Evolutionary conservation across 1,284 basidiomycete species (phyloP).

Genomic region (Polyporus tsugae): DNA sequence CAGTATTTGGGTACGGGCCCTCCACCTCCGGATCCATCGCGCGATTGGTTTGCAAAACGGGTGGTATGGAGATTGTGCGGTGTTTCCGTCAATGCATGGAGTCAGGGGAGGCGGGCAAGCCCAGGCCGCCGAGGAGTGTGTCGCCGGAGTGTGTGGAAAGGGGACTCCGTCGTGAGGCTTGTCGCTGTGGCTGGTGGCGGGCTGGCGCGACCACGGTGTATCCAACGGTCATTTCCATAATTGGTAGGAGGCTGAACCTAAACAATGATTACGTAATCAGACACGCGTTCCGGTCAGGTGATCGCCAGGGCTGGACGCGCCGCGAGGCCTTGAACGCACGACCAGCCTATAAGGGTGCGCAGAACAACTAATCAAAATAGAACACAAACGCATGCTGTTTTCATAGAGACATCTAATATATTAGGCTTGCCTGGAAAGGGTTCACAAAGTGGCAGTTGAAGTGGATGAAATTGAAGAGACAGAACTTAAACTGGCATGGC

Average conservation of each 20-base stretch:
- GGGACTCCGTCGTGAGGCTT: conserved; percentile 13
- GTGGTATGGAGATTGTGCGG: neutral
- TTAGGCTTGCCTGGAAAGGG: no score
- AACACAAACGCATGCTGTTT: no score
- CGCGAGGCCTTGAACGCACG: no score
- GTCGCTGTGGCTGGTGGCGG: neutral
- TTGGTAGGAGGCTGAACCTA: conserved; percentile 18
- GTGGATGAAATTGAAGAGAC: no score
- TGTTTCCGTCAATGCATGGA: conserved; percentile 5
- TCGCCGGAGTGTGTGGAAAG: conserved; percentile 10
- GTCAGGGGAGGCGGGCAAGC: neutral
- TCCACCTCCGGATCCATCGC: conserved; percentile 23
- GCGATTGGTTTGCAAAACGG: neutral
- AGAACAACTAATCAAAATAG: no score
- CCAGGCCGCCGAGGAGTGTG: neutral
- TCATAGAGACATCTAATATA: no score
- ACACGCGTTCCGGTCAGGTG: conserved; percentile 27
- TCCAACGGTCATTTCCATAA: conserved; percentile 14
- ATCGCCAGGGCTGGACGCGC: conserved; percentile 14
- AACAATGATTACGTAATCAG: conserved; percentile 26
- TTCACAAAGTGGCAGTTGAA: no score
- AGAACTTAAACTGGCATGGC: no score
- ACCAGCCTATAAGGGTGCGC: no score
- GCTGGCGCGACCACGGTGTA: neutral
- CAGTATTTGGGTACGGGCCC: conserved; percentile 26